These are phyloP conservation scores for Colletotrichum tropicicola DNA, from an alignment of 2,329 filamentous ascomycete genomes.

Conservation along the genomic window DNA sequence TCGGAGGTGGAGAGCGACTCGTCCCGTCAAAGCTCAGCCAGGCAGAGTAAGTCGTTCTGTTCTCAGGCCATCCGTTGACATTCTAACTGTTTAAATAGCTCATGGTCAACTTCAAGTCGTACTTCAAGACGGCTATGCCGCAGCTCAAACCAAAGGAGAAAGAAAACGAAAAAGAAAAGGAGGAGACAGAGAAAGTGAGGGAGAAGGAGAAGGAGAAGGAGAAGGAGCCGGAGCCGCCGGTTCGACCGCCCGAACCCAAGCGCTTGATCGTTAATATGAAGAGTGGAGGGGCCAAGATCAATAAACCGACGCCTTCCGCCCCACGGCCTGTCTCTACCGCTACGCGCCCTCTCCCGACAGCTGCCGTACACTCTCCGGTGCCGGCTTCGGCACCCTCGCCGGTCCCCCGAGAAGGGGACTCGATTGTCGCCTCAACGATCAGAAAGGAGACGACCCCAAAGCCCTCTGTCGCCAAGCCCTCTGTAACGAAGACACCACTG, in stretches of 20 bases:
- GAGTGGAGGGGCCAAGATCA: constrained; percentile 49
- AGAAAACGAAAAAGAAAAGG: background rate
- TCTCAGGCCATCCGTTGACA: background rate
- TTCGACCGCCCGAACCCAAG: constrained; percentile 36
- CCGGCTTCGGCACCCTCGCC: constrained; percentile 21
- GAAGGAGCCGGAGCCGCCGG: constrained; percentile 31
- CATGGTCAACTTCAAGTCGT: constrained; percentile 48
- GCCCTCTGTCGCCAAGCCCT: background rate
- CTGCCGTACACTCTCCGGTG: constrained; percentile 5
- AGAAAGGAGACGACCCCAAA: constrained; percentile 7
- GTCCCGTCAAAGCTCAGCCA: constrained; percentile 43
- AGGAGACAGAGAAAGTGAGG: background rate
- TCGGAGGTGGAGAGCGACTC: constrained; percentile 50
- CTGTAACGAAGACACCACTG: background rate
- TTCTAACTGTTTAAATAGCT: constrained; percentile 39
- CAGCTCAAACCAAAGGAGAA: background rate
- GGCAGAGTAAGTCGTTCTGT: constrained; percentile 42
- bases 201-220: constrained; percentile 32
- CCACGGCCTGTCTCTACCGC: constrained; percentile 12
- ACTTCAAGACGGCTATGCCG: constrained; percentile 40
- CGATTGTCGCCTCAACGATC: constrained; percentile 25
- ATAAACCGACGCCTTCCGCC: constrained; percentile 31
- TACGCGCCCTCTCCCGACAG: constrained; percentile 10
- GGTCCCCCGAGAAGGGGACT: constrained; percentile 22
- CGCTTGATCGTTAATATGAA: constrained; percentile 38